phyloP scores from a whole-genome alignment of 306 rosid species.

The Dalbergia cochinchinensis region DNA sequence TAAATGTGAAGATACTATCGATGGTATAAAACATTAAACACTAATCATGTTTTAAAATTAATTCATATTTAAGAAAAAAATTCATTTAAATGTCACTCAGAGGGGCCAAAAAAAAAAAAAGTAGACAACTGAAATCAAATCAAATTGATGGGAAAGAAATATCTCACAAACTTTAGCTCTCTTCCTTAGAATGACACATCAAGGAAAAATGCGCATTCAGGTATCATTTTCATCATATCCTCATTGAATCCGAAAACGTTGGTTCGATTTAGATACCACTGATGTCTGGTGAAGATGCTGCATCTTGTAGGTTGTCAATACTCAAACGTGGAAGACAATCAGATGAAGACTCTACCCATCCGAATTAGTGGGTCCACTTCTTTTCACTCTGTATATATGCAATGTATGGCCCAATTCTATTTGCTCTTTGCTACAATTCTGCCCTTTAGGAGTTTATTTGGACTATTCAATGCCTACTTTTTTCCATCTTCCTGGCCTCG shows the following conservation, averaged over 20 bases:
- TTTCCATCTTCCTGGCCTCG: slow-evolving; percentile 50
- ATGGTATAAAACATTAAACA: no score
- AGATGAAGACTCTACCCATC: slow-evolving; percentile 44
- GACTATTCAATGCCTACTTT: slow-evolving; percentile 54
- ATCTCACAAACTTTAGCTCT: slow-evolving; percentile 7
- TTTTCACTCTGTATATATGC: slow-evolving; percentile 51
- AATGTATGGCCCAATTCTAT: slow-evolving; percentile 54
- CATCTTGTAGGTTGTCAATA: slow-evolving; percentile 57
- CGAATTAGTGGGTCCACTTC: slow-evolving; percentile 54
- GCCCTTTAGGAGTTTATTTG: slow-evolving; percentile 52
- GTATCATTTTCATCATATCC: slow-evolving; percentile 51
- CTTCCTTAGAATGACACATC: slow-evolving; percentile 20
- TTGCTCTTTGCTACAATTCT: slow-evolving; percentile 49
- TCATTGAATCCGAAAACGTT: slow-evolving; percentile 59
- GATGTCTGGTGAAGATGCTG: slow-evolving; percentile 39
- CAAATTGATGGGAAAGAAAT: not conserved
- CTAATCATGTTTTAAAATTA: no score
- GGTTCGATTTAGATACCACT: slow-evolving; percentile 57
- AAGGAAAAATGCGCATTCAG: slow-evolving; percentile 50
- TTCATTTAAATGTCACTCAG: no score
- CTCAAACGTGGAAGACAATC: slow-evolving; percentile 42
- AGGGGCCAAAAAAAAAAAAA: no score
- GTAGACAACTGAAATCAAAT: slow-evolving; percentile 17
- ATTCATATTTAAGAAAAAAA: no score
- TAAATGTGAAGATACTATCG: no score